Base-by-base conservation (phyloP, 73 alveolate genomes). In the Symbiodinium pilosum region DNA sequence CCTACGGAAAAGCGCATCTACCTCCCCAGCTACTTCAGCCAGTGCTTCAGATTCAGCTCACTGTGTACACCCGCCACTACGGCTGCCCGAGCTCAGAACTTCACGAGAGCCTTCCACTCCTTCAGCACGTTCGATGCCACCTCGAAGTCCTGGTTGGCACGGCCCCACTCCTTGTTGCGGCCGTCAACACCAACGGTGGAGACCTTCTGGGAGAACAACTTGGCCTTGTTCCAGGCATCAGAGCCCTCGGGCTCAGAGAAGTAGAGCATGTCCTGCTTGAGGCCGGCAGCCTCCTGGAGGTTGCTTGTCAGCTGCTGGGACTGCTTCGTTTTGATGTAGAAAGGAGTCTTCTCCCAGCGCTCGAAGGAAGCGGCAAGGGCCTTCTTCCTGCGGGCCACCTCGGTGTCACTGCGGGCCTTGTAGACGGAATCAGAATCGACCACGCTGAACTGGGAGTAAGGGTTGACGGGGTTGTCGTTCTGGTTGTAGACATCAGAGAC, bases 401-500 rank as follows among this genome's bases (percentile, higher is more conserved):
- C 95, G 42, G 32, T 73, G 44, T 39, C 30, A 73, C 30, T 69
- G 71, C 73, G 43, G 34, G 87, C 71, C 87, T 59, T 39, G 95
- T 89, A 89, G 38, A 89, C 95, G 47, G 87, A 3, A 36, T 69
- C 84, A 6, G 24, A 36, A 12, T 39, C 36, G n/a, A 69, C 84
- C 84, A 12, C 84, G 84, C 95, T 89, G 95, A 89, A 89, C 95
- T 89, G 95, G 47, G 95, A 89, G 95, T 89, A 89, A 28, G 95
- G 95, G 73, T 89, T 89, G 95, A 89, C 42, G 36, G 95, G 95
- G 87, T 89, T 89, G 95, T 89, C 95, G 87, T 89, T 89, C 95
- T 89, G 95, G 51, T 56, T 40, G 95, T 89, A 89, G 95, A 84
- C 95, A 40, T 89, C 95, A 9, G 73, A 54, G 73, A 54, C 73